Conservation (phyloP, 768 basidiomycete genomes). For the Antrodiella citrinella region DNA sequence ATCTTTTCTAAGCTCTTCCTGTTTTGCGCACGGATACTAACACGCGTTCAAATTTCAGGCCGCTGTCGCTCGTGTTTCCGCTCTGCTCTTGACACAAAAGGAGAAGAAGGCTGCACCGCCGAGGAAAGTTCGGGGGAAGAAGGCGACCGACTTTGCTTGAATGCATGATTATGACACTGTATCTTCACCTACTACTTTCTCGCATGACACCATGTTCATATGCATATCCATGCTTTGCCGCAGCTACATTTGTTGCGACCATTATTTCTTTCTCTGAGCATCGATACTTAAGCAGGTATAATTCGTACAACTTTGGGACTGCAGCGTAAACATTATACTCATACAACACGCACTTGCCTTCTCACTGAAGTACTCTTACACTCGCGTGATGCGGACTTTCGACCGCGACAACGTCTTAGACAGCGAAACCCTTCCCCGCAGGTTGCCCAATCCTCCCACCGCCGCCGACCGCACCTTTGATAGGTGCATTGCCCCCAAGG, state of each 20-base stretch:
- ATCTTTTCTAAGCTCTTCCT: slow-evolving; percentile 11
- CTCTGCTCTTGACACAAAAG: slow-evolving; percentile 59
- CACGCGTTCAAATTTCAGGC: slow-evolving; percentile 36
- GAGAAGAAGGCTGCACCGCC: slow-evolving; percentile 59
- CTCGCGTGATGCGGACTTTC: neutral
- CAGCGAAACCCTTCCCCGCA: slow-evolving; percentile 1
- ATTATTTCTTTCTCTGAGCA: no score
- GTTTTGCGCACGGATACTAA: slow-evolving; percentile 5
- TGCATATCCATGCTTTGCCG: neutral
- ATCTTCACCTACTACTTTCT: neutral
- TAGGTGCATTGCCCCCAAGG: neutral
- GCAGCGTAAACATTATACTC: no score
- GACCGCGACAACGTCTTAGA: neutral
- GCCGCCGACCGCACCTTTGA: neutral
- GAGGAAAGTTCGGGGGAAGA: slow-evolving; percentile 71
- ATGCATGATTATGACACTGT: neutral
- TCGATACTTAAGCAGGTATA: no score
- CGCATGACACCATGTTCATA: neutral
- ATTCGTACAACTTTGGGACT: no score
- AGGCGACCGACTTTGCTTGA: slow-evolving; percentile 25
- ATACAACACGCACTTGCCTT: neutral
- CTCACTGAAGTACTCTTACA: neutral
- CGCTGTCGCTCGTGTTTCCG: slow-evolving; percentile 68
- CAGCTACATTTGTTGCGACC: no score
- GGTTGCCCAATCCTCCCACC: slow-evolving; percentile 9